phyloP scores from a whole-genome alignment of 768 basidiomycete species.

The Cyclocybe aegerita region DNA sequence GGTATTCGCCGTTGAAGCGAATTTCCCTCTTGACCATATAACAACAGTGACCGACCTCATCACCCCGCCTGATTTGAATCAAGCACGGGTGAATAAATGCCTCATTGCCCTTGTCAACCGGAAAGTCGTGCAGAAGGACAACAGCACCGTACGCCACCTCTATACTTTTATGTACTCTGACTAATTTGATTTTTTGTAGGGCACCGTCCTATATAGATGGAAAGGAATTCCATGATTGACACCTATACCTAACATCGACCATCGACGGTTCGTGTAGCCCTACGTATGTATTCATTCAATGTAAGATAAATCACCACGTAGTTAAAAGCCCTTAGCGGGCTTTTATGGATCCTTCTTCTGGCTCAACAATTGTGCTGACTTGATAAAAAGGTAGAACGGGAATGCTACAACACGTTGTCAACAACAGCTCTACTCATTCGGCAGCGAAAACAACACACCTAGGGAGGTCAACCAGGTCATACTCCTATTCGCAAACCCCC shows the following conservation, averaged over 20 bases:
- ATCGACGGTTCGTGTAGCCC: background rate
- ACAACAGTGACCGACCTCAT: slow-evolving; percentile 72
- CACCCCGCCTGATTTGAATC: slow-evolving; percentile 78
- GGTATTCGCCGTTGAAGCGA: slow-evolving; percentile 15
- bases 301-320: slow-evolving; percentile 1
- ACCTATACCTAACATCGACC: no score
- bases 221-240: slow-evolving; percentile 46
- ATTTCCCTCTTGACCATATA: background rate
- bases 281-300: background rate
- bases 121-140: slow-evolving; percentile 81
- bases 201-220: slow-evolving; percentile 70
- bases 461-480: slow-evolving; percentile 9
- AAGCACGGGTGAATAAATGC: slow-evolving; percentile 91
- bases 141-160: slow-evolving; percentile 44
- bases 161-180: background rate
- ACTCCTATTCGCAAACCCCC: slow-evolving; percentile 2
- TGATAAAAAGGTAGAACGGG: slow-evolving; percentile 15
- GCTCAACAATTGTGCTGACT: slow-evolving; percentile 4
- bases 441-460: slow-evolving; percentile 4
- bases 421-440: background rate
- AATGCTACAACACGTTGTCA: slow-evolving; percentile 2
- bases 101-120: slow-evolving; percentile 87
- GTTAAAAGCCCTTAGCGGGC: background rate
- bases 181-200: slow-evolving; percentile 36
- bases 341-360: background rate